A percentile compares a stretch with the other conserved stretches of the same genome.
Conservation (phyloP, 2,329 filamentous ascomycete genomes). For the Aureobasidium sp. region DNA sequence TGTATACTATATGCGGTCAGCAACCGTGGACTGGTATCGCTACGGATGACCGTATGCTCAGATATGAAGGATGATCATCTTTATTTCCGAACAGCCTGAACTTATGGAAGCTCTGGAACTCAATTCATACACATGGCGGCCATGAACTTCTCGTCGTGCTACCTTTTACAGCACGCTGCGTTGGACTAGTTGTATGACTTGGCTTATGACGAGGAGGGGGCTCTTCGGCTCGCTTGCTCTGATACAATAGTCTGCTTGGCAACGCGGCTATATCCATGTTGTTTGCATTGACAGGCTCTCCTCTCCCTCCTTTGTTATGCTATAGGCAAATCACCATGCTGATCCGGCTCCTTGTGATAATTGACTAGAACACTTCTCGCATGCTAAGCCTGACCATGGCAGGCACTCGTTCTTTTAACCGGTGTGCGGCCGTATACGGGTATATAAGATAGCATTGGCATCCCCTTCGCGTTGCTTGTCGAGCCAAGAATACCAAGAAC, state of each 20-base stretch:
- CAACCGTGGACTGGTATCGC: background rate
- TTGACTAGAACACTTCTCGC: background rate
- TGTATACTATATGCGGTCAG: background rate
- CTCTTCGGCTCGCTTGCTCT: background rate
- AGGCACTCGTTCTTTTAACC: background rate
- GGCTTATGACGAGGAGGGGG: background rate
- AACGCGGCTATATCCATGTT: background rate
- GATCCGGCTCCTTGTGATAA: background rate
- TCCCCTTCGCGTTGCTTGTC: constrained; percentile 1
- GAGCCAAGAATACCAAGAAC: constrained; percentile 3
- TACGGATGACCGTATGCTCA: background rate
- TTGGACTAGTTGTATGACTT: background rate
- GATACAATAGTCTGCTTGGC: constrained; percentile 6
- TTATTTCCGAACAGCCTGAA: background rate
- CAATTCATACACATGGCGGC: background rate
- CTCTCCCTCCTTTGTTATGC: background rate
- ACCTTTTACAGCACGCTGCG: background rate
- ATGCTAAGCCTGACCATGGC: background rate
- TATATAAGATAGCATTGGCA: constrained; percentile 3
- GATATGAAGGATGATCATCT: background rate
- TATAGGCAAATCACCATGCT: background rate
- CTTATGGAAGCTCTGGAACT: background rate
- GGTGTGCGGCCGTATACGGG: background rate
- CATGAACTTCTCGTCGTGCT: background rate
- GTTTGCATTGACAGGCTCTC: background rate